phyloP scores from a whole-genome alignment of 805 yeast species.

The Wickerhamomyces pijperi region DNA sequence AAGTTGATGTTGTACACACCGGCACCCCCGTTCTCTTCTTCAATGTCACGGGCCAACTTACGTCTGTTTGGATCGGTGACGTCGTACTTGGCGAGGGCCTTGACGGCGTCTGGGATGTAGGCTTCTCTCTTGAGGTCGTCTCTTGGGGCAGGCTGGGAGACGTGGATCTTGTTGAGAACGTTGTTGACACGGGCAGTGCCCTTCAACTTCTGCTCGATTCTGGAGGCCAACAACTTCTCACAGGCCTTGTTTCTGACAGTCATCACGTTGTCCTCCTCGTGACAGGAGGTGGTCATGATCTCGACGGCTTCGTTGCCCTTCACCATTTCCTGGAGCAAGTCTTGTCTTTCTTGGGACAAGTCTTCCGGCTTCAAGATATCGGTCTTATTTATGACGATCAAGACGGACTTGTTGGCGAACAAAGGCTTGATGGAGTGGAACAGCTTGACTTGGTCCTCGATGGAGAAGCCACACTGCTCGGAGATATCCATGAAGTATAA shows the following conservation, averaged over 20 bases:
- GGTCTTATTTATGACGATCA: constrained; percentile 91
- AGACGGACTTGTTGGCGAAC: constrained; percentile 91
- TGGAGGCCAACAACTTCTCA: constrained; percentile 87
- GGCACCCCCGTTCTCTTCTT: constrained; percentile 95
- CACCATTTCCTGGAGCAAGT: constrained; percentile 53
- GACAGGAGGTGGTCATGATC: constrained; percentile 87
- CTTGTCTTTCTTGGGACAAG: constrained; percentile 65
- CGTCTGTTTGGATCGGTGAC: constrained; percentile 73
- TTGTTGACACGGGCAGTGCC: constrained; percentile 81
- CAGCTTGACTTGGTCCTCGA: constrained; percentile 93
- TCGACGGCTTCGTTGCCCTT: constrained; percentile 58
- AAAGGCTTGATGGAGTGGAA: constrained; percentile 96
- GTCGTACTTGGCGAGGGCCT: constrained; percentile 55
- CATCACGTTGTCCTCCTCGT: constrained; percentile 91
- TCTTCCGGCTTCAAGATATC: constrained; percentile 85
- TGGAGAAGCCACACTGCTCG: constrained; percentile 97
- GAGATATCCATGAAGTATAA: constrained; percentile 96
- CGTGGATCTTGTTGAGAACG: constrained; percentile 91
- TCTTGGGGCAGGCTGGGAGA: constrained; percentile 79
- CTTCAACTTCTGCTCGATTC: constrained; percentile 94
- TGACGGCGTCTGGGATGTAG: constrained; percentile 69
- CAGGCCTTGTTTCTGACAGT: constrained; percentile 93
- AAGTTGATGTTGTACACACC: constrained; percentile 93
- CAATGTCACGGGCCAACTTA: constrained; percentile 76
- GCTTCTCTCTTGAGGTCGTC: constrained; percentile 79